These are phyloP conservation scores for Murraya koenigii DNA, from an alignment of 345 rosid genomes.

Conservation along the genomic window DNA sequence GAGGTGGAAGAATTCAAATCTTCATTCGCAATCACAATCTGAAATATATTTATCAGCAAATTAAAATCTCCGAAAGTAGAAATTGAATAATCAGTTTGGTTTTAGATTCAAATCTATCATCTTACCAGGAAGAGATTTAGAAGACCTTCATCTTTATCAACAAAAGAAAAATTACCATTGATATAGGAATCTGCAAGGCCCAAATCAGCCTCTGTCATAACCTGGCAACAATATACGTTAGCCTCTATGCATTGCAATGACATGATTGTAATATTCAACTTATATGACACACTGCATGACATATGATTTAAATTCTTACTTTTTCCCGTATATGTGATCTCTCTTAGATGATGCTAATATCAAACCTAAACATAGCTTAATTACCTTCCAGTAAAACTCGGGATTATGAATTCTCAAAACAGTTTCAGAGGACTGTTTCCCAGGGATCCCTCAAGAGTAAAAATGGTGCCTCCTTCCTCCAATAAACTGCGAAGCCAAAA, in stretches of 20 bases:
- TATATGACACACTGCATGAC: not conserved
- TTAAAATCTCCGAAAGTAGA: slow-evolving; percentile 55
- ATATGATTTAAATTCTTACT: not conserved
- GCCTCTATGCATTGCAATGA: no score
- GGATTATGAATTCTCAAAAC: slow-evolving; percentile 70
- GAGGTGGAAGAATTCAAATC: slow-evolving; percentile 43
- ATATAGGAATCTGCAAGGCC: slow-evolving; percentile 89
- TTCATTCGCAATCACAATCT: slow-evolving; percentile 79
- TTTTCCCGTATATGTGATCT: not conserved
- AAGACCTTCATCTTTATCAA: slow-evolving; percentile 74
- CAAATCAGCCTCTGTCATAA: slow-evolving; percentile 60
- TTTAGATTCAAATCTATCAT: not conserved
- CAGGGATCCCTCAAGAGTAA: slow-evolving; percentile 54
- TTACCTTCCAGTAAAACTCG: slow-evolving; percentile 93
- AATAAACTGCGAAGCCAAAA: slow-evolving; percentile 40
- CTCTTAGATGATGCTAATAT: not conserved
- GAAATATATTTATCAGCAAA: slow-evolving; percentile 35
- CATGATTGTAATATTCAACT: not conserved
- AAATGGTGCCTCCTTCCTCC: slow-evolving; percentile 91
- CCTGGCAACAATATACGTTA: not conserved
- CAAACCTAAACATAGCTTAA: not conserved
- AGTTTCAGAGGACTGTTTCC: slow-evolving; percentile 41
- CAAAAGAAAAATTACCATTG: slow-evolving; percentile 84
- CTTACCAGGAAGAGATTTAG: slow-evolving; percentile 68
- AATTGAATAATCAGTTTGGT: not conserved